Conservation (phyloP, 1,284 basidiomycete genomes). For the Macrocybe sp. region DNA sequence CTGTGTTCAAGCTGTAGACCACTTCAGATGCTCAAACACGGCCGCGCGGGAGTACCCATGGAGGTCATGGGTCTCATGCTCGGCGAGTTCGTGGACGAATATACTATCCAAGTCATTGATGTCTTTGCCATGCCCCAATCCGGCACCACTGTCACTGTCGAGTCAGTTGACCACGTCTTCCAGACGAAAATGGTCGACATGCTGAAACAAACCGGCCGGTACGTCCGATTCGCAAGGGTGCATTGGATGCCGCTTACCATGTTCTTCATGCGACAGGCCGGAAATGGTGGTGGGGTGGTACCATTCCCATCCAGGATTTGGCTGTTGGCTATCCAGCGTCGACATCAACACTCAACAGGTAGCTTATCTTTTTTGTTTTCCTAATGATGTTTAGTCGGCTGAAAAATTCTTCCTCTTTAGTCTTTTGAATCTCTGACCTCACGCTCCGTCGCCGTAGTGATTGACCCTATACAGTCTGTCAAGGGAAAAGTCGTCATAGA, state of each 20-base stretch:
- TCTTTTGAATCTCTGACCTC: conserved; percentile 96
- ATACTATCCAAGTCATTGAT: conserved; percentile 96
- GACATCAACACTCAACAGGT: conserved; percentile 99
- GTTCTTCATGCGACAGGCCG: conserved; percentile 48
- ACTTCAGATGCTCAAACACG: conserved; percentile 97
- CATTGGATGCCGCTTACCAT: conserved; percentile 2
- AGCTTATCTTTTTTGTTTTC: conserved; percentile 8
- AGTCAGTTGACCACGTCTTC: conserved; percentile 99
- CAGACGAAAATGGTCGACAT: conserved; percentile 99
- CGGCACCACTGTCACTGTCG: conserved; percentile 97
- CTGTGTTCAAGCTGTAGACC: background rate
- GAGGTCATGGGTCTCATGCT: conserved; percentile 99
- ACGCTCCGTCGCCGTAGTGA: conserved; percentile 95
- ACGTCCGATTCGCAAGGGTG: conserved; percentile 22
- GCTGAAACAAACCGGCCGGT: conserved; percentile 99
- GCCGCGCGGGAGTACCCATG: conserved; percentile 98
- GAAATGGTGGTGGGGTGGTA: conserved; percentile 99
- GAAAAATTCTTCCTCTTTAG: conserved; percentile 36
- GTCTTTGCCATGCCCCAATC: conserved; percentile 99
- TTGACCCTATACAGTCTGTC: conserved; percentile 99
- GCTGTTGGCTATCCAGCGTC: conserved; percentile 98
- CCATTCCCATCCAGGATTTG: conserved; percentile 99
- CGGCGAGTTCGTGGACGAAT: conserved; percentile 98
- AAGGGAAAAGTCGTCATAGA: conserved; percentile 99
- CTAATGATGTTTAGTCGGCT: conserved; percentile 6